These are phyloP conservation scores for Trametes maxima DNA, from an alignment of 768 basidiomycete genomes.

Conservation along the genomic window DNA sequence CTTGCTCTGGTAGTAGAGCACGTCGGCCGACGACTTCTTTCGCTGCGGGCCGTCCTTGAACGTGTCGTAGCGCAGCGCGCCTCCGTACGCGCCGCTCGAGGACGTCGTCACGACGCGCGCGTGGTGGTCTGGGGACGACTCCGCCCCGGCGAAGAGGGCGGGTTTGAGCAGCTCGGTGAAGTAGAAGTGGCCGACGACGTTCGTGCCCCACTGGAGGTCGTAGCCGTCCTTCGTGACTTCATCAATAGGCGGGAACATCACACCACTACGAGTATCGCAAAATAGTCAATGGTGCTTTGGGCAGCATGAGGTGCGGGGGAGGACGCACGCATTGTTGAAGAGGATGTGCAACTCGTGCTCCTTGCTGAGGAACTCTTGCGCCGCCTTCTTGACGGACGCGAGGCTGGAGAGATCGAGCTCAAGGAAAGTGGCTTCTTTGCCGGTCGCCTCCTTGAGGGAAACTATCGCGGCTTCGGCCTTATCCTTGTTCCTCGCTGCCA, in stretches of 20 bases:
- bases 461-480: slow-evolving; percentile 54
- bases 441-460: slow-evolving; percentile 50
- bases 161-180: slow-evolving; percentile 51
- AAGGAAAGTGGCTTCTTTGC: slow-evolving; percentile 46
- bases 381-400: slow-evolving; percentile 39
- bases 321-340: slow-evolving; percentile 54
- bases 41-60: slow-evolving; percentile 33
- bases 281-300: not conserved
- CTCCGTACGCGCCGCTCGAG: slow-evolving; percentile 42
- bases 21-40: slow-evolving; percentile 13
- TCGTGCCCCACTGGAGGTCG: slow-evolving; percentile 58
- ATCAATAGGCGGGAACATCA: slow-evolving; percentile 47
- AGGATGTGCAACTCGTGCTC: slow-evolving; percentile 52
- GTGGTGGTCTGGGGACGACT: slow-evolving; percentile 44
- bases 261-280: slow-evolving; percentile 42
- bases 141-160: slow-evolving; percentile 41
- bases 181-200: slow-evolving; percentile 45
- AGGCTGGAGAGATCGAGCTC: slow-evolving; percentile 48
- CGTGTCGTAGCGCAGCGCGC: slow-evolving; percentile 42
- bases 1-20: slow-evolving; percentile 44
- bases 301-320: not conserved
- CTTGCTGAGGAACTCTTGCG: slow-evolving; percentile 43
- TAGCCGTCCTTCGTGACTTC: slow-evolving; percentile 48
- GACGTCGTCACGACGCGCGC: slow-evolving; percentile 52
- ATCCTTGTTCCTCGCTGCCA: slow-evolving; percentile 50